Evolutionary conservation across 305 asterid genomes (phyloP).

Genomic region (Rubia balearica): DNA sequence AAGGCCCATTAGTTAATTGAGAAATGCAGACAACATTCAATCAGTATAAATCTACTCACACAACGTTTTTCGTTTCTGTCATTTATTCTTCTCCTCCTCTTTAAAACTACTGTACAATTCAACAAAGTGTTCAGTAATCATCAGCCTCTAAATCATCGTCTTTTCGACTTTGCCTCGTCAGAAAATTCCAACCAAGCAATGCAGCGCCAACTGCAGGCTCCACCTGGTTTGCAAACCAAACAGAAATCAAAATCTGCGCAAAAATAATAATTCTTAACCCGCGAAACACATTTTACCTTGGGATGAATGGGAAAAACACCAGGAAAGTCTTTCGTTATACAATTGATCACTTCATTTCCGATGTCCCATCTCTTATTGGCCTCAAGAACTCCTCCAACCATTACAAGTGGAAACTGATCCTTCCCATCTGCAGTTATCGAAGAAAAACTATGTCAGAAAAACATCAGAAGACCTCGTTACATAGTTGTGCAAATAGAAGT

Average conservation of each 20-base stretch:
- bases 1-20: background rate
- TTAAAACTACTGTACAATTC: slow-evolving; percentile 22
- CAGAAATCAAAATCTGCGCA: background rate
- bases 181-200: slow-evolving; percentile 69
- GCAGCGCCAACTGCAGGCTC: slow-evolving; percentile 91
- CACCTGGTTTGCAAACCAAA: slow-evolving; percentile 30
- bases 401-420: slow-evolving; percentile 62
- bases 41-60: background rate
- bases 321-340: slow-evolving; percentile 58
- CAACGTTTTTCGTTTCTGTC: background rate
- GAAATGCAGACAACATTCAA: background rate
- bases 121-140: slow-evolving; percentile 16
- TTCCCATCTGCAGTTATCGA: slow-evolving; percentile 42
- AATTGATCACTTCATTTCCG: slow-evolving; percentile 56
- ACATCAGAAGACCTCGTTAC: background rate
- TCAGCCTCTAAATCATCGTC: slow-evolving; percentile 30
- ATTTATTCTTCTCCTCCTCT: background rate
- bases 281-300: slow-evolving; percentile 30
- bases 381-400: slow-evolving; percentile 81
- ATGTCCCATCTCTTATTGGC: slow-evolving; percentile 71
- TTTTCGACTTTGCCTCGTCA: slow-evolving; percentile 40
- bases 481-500: background rate
- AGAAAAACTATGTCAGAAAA: background rate
- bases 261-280: background rate
- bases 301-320: slow-evolving; percentile 64